phyloP scores from a whole-genome alignment of 208 protist genomes.

The Trypanosoma cruzi region DNA sequence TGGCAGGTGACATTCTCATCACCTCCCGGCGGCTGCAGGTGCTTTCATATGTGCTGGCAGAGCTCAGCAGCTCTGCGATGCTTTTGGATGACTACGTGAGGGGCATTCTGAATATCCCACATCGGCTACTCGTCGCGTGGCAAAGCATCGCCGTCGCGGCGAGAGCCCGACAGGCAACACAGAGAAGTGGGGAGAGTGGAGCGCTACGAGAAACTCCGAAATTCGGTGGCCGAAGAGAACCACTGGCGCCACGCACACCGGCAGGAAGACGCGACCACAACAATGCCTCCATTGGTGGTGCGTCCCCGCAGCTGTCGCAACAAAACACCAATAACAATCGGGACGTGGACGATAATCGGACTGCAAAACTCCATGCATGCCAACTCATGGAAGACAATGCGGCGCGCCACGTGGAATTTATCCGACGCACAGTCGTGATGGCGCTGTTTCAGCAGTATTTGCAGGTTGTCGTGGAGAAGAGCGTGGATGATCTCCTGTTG shows the following conservation, averaged over 20 bases:
- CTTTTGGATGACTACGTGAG: slow-evolving; percentile 71
- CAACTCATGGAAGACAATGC: slow-evolving; percentile 34
- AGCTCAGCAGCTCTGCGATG: slow-evolving; percentile 65
- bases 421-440: slow-evolving; percentile 41
- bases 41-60: slow-evolving; percentile 63
- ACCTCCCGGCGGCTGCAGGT: slow-evolving; percentile 54
- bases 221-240: neutral
- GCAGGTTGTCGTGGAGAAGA: slow-evolving; percentile 42
- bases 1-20: slow-evolving; percentile 25
- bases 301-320: neutral
- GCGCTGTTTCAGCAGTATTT: slow-evolving; percentile 64
- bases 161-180: neutral
- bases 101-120: slow-evolving; percentile 48
- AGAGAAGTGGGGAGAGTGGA: neutral
- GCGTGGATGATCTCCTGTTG: slow-evolving; percentile 46
- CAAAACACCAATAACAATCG: neutral
- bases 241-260: neutral
- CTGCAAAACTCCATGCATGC: neutral
- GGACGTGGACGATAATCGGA: neutral
- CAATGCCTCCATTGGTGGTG: neutral
- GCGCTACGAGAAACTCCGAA: neutral
- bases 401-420: slow-evolving; percentile 46
- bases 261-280: neutral
- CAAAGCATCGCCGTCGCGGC: slow-evolving; percentile 61
- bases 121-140: slow-evolving; percentile 57